phyloP scores from a whole-genome alignment of 805 yeast species.

The Maudiozyma turicensis region DNA sequence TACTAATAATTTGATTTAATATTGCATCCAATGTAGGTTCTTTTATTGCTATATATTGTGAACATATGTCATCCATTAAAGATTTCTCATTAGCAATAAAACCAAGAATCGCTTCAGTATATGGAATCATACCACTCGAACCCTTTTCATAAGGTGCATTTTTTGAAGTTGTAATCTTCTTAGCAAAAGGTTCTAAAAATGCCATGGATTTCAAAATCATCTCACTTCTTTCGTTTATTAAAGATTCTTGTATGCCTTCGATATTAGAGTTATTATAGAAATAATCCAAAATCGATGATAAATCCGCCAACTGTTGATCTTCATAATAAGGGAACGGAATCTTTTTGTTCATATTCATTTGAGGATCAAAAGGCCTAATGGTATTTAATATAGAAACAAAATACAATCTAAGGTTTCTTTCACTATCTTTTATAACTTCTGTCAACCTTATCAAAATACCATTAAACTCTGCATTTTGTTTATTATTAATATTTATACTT shows the following conservation, averaged over 20 bases:
- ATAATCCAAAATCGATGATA: constrained; percentile 37
- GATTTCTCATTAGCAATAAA: constrained; percentile 42
- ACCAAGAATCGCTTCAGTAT: constrained; percentile 42
- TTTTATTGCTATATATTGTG: constrained; percentile 26
- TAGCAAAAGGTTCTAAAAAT: constrained; percentile 38
- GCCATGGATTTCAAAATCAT: constrained; percentile 37
- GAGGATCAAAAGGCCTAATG: constrained; percentile 38
- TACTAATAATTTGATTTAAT: constrained; percentile 30
- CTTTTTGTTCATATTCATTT: constrained; percentile 31
- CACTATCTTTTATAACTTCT: constrained; percentile 47
- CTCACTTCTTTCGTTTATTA: constrained; percentile 35
- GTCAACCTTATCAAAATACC: constrained; percentile 58
- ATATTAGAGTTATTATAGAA: constrained; percentile 31
- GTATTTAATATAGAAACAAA: constrained; percentile 38
- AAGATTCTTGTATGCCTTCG: constrained; percentile 27
- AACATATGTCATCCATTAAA: constrained; percentile 36
- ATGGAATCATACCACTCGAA: constrained; percentile 46
- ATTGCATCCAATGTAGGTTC: constrained; percentile 27
- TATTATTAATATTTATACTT: constrained; percentile 30
- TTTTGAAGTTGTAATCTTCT: constrained; percentile 29
- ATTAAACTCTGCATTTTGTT: constrained; percentile 38
- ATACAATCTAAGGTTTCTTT: constrained; percentile 41
- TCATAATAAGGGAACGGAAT: constrained; percentile 34
- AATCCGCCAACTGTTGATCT: constrained; percentile 30
- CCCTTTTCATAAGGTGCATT: constrained; percentile 52